phyloP scores from a whole-genome alignment of 129 eudicot species.

The Erigeron canadensis region DNA sequence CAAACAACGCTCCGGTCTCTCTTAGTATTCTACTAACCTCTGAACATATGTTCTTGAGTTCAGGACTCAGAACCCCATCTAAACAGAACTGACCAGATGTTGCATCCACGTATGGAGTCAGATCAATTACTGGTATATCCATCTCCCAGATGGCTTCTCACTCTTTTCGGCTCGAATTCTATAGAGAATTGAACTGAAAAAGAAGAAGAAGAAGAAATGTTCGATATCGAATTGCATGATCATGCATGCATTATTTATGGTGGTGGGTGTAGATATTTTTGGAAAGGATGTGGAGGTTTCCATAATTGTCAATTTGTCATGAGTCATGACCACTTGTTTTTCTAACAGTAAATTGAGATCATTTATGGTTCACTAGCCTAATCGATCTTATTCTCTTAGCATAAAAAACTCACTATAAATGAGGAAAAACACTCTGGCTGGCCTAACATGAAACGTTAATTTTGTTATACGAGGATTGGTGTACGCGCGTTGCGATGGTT shows the following conservation, averaged over 20 bases:
- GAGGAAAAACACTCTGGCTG: too few species aligned
- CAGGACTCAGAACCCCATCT: slow-evolving; percentile 30
- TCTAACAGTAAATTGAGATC: too few species aligned
- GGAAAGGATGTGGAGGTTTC: not conserved
- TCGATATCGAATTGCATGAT: not conserved
- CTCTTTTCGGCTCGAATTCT: not conserved
- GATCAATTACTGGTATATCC: slow-evolving; percentile 75
- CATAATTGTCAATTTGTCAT: too few species aligned
- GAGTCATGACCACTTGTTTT: slow-evolving; percentile 9
- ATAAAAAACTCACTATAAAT: too few species aligned
- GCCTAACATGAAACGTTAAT: too few species aligned
- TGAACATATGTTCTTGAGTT: slow-evolving; percentile 41
- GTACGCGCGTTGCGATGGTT: too few species aligned
- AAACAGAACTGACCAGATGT: slow-evolving; percentile 10
- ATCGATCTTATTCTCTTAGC: too few species aligned
- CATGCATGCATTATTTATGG: slow-evolving; percentile 9
- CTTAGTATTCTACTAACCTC: slow-evolving; percentile 66
- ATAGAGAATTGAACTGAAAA: not conserved
- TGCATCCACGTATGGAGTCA: slow-evolving; percentile 42
- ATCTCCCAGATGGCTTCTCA: slow-evolving; percentile 11
- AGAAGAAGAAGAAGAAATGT: slow-evolving; percentile 13
- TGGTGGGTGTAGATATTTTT: slow-evolving; percentile 1
- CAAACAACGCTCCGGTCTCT: slow-evolving; percentile 71
- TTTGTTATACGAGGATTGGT: too few species aligned
- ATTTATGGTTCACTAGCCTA: too few species aligned